Evolutionary conservation across 768 basidiomycete species (phyloP).

Genomic region (Panus rudis): DNA sequence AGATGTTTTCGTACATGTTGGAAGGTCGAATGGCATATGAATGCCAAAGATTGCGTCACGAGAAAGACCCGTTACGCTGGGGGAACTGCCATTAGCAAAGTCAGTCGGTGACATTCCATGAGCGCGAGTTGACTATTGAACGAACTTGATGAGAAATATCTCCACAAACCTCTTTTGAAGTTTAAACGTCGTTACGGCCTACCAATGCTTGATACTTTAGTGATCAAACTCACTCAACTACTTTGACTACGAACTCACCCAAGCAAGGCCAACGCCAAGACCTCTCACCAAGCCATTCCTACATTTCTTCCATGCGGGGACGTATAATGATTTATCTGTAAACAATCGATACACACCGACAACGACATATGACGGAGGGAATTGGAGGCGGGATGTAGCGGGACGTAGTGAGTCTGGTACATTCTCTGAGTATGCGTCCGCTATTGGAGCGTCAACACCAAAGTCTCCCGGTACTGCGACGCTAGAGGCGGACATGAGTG

Average conservation of each 20-base stretch:
- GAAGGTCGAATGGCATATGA: conserved; percentile 56
- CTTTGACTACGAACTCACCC: conserved; percentile 40
- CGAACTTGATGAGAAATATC: conserved; percentile 54
- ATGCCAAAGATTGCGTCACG: conserved; percentile 60
- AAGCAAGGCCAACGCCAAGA: conserved; percentile 54
- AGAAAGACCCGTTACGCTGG: conserved; percentile 55
- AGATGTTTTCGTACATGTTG: conserved; percentile 47
- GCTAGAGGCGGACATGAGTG: background rate
- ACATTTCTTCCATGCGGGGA: conserved; percentile 82
- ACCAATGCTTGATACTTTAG: background rate
- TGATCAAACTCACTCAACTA: background rate
- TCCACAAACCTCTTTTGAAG: conserved; percentile 64
- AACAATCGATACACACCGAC: conserved; percentile 81
- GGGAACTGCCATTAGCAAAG: conserved; percentile 39
- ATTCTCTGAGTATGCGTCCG: conserved; percentile 18
- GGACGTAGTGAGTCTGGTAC: conserved; percentile 42
- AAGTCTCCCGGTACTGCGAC: conserved; percentile 7
- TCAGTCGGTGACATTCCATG: background rate
- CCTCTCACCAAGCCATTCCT: conserved; percentile 71
- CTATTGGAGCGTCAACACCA: conserved; percentile 6
- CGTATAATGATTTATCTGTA: conserved; percentile 62
- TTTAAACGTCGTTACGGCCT: conserved; percentile 66
- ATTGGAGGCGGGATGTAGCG: conserved; percentile 57
- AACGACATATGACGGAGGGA: conserved; percentile 77
- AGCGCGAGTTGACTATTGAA: background rate